Evolutionary conservation across 139 green algal species (phyloP).

Genomic region (Pleodorina starrii): DNA sequence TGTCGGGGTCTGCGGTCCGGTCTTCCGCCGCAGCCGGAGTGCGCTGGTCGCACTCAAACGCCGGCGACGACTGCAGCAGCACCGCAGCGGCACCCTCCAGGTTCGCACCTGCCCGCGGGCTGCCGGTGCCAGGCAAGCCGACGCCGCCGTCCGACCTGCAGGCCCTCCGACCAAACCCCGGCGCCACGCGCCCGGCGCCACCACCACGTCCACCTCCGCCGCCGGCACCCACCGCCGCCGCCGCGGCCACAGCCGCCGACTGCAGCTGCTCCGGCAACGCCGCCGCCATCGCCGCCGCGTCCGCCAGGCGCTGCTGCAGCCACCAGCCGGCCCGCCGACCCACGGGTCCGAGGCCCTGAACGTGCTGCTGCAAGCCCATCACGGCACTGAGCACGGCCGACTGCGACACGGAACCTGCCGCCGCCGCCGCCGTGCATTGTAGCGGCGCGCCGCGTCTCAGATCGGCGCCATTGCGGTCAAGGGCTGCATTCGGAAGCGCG

Average conservation of each 20-base stretch:
- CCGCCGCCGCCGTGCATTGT: not conserved
- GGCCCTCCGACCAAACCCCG: too few species aligned
- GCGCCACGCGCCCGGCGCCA: not conserved
- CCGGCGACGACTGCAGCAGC: too few species aligned
- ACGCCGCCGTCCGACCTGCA: not conserved
- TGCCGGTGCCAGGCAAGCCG: too few species aligned
- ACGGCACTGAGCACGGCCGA: not conserved
- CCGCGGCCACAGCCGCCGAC: not conserved
- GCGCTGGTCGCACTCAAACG: too few species aligned
- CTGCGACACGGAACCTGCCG: not conserved
- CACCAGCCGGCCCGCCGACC: not conserved
- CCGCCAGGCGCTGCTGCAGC: constrained; percentile 24
- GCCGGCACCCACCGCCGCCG: not conserved
- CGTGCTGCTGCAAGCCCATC: not conserved
- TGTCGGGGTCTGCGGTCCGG: too few species aligned
- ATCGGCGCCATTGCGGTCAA: too few species aligned
- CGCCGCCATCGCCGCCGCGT: not conserved
- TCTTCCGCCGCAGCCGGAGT: too few species aligned
- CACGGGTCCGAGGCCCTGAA: not conserved
- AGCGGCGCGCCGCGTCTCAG: too few species aligned
- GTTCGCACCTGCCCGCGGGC: too few species aligned
- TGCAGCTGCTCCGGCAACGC: constrained; percentile 7
- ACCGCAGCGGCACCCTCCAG: too few species aligned
- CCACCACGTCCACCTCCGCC: too few species aligned
- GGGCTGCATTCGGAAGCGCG: too few species aligned